Base-by-base conservation (phyloP, 768 basidiomycete genomes). In the Trametes cingulata region DNA sequence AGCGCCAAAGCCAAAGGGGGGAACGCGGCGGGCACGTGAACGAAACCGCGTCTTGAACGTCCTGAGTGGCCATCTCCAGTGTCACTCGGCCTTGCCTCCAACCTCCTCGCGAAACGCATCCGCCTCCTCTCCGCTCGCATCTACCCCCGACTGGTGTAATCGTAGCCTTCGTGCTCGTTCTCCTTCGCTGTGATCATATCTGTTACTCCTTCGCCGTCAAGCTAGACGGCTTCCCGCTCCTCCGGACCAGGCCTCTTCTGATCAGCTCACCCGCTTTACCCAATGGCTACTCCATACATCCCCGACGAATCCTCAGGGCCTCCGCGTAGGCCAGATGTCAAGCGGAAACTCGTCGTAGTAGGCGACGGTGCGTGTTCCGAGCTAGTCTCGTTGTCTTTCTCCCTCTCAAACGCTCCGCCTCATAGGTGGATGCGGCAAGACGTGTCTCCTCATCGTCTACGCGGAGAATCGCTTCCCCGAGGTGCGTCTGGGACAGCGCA, bases 391-490 rank as follows among this genome's bases (percentile, higher is more conserved):
- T 25, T 29, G 15, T 40, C 24, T 52, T 39, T 25, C 25, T 37
- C 37, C 54, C 39, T 49, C 42, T 42, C 42, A 13, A 45, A 29
- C 19, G 17, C 6, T 65, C 24, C 19, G 22, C 37, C n/a, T 47
- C 43, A 25, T 72, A 90, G 88, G 89, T 74, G 89, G 90, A 60
- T 92, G 91, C 71, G 91, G 90, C 69, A 93, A 96, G 85, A 97
- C 95, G 47, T 96, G 95, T 82, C 81, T 96, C 60, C 85, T 97
- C 67, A 97, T 97, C 69, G 94, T 95, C 37, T 97, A 97, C 71
- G 94, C 95, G 22, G 93, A 96, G 76, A 97, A 96, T 73, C 85
- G 94, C 40, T 97, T 96, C 70, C 94, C 95, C 43, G 95, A 96
- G 83, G 93, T 95, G 77, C 71, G 83, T 70, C 58, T 60, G 14